A percentile compares a stretch with the other conserved stretches of the same genome.
These are phyloP conservation scores for Candida silvatica DNA, from an alignment of 805 yeast genomes.

Conservation along the genomic window DNA sequence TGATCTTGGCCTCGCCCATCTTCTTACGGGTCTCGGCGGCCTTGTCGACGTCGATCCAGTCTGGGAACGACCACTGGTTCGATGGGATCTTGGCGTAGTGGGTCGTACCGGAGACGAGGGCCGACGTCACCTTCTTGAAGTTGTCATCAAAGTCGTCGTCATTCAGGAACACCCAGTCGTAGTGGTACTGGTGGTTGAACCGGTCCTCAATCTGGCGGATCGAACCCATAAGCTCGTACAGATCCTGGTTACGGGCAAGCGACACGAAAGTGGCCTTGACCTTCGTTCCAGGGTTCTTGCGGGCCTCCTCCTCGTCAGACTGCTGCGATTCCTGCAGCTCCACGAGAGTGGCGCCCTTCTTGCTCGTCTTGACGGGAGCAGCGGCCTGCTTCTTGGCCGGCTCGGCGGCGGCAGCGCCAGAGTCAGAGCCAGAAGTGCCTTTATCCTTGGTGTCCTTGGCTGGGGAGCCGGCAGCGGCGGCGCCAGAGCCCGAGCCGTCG, in stretches of 20 bases:
- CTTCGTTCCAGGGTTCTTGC: slow-evolving; percentile 21
- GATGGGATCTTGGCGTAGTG: slow-evolving; percentile 74
- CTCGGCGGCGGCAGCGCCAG: slow-evolving; percentile 4
- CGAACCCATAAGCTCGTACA: slow-evolving; percentile 51
- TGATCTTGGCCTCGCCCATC: slow-evolving; percentile 42
- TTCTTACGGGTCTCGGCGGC: slow-evolving; percentile 49
- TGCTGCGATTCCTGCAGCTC: background rate
- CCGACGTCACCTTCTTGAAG: slow-evolving; percentile 58
- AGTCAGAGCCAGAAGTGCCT: slow-evolving; percentile 8
- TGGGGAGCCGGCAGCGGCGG: slow-evolving; percentile 4
- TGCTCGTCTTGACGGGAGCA: background rate
- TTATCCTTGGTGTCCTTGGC: slow-evolving; percentile 3
- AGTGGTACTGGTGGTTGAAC: slow-evolving; percentile 70
- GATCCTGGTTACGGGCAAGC: slow-evolving; percentile 69
- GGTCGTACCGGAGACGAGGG: slow-evolving; percentile 68
- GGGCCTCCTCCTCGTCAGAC: background rate
- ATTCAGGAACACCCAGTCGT: slow-evolving; percentile 94
- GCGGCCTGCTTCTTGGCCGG: slow-evolving; percentile 3
- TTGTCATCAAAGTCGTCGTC: slow-evolving; percentile 80
- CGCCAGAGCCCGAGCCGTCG: background rate
- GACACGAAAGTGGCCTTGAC: slow-evolving; percentile 77
- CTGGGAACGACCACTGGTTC: slow-evolving; percentile 85
- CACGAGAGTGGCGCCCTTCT: no score
- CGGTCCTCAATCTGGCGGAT: slow-evolving; percentile 81
- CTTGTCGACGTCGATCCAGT: slow-evolving; percentile 64